Base-by-base conservation (phyloP, 2,329 filamentous ascomycete species). In the Ceratocystis ficicola region DNA sequence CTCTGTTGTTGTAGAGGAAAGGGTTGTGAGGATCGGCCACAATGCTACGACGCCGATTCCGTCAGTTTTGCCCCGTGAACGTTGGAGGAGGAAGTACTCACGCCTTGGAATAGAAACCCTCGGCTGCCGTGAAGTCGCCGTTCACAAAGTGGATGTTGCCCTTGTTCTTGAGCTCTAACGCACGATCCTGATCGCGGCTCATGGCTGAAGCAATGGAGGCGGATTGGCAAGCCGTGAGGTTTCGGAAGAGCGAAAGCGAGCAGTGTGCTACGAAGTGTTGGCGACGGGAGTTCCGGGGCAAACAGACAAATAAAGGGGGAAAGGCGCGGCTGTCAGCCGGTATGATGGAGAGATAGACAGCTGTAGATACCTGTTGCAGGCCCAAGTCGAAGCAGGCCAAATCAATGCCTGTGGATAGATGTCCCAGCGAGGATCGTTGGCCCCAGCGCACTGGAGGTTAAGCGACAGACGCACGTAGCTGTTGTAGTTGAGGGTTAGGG, bases 1-100 rank as follows among this genome's bases (percentile, higher is more conserved):
- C 89, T 65, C 92, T 89, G 76, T 96, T 97, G 48, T 90, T 93
- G 76, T 91, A 96, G 63, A 96, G 82, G 36, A 87, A 80, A 1
- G 88, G 84, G 73, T 95, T 94, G 65, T 79, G 81, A 3, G 88
- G 82, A 75, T 95, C 89, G 73, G 86, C 84, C 71, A 88, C 84
- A 70, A 96, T 91, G 50, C 86, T 90, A 70, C 28, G 52, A 32
- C 22, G 7, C 5, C 17, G 28, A 17, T 22, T 17, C 10, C 25
- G 52, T 57, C 28, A 57, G 52, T 57, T 57, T 32, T 2, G 32
- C n/a, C 17, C 20, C 28, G 3, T n/a, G 12, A 36, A 32, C 5
- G 4, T n/a, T 17, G 4, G 36, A 10, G 44, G 12, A 46, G 5
- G 60, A 59, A 41, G 41, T 65, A 75, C 83, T 73, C 75, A 86